Conservation (phyloP, 2,329 filamentous ascomycete species). For the Mycosphaerella sp. region DNA sequence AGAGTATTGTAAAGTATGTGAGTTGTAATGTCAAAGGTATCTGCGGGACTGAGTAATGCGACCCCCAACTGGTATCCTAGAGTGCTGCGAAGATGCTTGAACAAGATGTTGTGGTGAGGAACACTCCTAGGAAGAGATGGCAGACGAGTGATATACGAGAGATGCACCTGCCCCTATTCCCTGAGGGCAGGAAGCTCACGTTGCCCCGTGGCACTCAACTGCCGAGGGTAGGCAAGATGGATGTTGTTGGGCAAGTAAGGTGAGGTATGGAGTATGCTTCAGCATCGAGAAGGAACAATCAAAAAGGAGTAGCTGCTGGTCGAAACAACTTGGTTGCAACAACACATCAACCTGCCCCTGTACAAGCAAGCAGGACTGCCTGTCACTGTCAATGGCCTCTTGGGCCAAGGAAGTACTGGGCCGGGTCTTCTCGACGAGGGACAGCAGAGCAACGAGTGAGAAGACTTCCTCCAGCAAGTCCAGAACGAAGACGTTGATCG, state of each 20-base stretch:
- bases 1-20: constrained; percentile 10
- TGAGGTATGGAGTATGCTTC: too few relatives aligned
- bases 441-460: constrained; percentile 4
- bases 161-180: not conserved
- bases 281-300: not conserved
- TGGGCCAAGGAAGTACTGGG: constrained; percentile 3
- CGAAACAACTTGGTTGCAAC: not conserved
- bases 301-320: too few relatives aligned
- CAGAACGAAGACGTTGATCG: not conserved
- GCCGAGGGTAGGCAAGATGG: not conserved
- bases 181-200: not conserved
- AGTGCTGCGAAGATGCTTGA: constrained; percentile 7
- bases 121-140: not conserved
- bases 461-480: not conserved
- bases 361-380: not conserved
- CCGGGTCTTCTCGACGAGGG: constrained; percentile 1
- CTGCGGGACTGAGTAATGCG: constrained; percentile 5
- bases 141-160: not conserved
- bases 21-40: constrained; percentile 6
- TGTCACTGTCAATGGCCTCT: not conserved
- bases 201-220: not conserved
- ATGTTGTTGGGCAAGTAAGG: not conserved
- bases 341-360: not conserved
- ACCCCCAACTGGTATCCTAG: constrained; percentile 1
- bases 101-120: constrained; percentile 1